These are phyloP conservation scores for Nicotiana attenuata DNA, from an alignment of 257 asterid genomes.

Conservation along the genomic window DNA sequence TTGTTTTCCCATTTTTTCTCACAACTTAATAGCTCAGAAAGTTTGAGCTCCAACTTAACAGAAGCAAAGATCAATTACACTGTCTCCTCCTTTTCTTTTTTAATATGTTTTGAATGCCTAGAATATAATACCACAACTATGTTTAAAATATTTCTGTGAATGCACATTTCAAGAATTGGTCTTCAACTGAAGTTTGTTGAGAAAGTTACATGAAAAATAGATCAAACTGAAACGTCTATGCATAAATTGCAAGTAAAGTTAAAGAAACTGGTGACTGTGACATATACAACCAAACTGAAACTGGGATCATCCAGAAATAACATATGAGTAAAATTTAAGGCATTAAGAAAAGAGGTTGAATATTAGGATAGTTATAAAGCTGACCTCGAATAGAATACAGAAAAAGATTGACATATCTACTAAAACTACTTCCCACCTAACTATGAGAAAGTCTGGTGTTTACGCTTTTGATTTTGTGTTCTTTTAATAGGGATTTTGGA, in stretches of 20 bases:
- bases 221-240: constrained; percentile 6
- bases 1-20: constrained; percentile 47
- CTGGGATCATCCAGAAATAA: background rate
- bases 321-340: constrained; percentile 15
- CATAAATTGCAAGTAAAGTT: constrained; percentile 55
- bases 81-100: background rate
- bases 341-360: background rate
- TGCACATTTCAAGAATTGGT: constrained; percentile 8
- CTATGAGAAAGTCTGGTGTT: constrained; percentile 1
- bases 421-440: constrained; percentile 49
- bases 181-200: constrained; percentile 26
- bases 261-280: constrained; percentile 35
- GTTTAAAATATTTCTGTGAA: background rate
- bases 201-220: constrained; percentile 19
- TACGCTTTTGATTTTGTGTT: constrained; percentile 7
- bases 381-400: constrained; percentile 18
- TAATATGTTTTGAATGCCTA: background rate
- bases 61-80: background rate
- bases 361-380: background rate
- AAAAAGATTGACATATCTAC: constrained; percentile 26
- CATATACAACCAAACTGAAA: constrained; percentile 11
- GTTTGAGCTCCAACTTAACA: background rate
- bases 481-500: background rate
- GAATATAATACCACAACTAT: background rate
- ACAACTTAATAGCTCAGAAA: background rate